phyloP scores from a whole-genome alignment of 2,329 filamentous ascomycete species.

The Neonectria ditissima region DNA sequence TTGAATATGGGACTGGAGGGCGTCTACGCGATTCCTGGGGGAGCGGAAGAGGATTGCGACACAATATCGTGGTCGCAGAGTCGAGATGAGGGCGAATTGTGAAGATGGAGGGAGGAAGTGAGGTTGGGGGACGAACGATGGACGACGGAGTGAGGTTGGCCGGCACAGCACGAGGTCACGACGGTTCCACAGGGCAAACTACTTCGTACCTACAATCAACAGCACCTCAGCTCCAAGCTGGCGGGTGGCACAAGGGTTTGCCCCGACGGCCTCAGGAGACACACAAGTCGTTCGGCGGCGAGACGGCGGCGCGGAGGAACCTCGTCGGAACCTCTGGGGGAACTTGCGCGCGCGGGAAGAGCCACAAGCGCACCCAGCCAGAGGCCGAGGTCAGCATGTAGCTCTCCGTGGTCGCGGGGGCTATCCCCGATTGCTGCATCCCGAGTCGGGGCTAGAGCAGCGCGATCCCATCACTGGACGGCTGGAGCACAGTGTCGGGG shows the following conservation, averaged over 20 bases:
- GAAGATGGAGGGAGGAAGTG: slow-evolving; percentile 33
- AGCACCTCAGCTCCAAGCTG: slow-evolving; percentile 37
- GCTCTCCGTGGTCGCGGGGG: slow-evolving; percentile 27
- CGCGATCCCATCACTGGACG: slow-evolving; percentile 37
- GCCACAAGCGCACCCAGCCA: slow-evolving; percentile 9
- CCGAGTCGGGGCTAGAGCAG: slow-evolving; percentile 33
- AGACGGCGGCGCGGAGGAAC: slow-evolving; percentile 41
- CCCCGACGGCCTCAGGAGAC: slow-evolving; percentile 16
- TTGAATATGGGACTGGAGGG: slow-evolving; percentile 21
- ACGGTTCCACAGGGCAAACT: slow-evolving; percentile 44
- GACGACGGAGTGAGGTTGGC: slow-evolving; percentile 42
- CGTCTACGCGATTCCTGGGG: slow-evolving; percentile 26
- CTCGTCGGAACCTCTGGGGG: slow-evolving; percentile 25
- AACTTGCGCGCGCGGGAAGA: slow-evolving; percentile 26
- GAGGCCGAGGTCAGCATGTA: slow-evolving; percentile 19
- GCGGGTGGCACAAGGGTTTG: slow-evolving; percentile 39
- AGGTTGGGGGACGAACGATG: slow-evolving; percentile 37
- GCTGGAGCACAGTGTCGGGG: slow-evolving; percentile 33
- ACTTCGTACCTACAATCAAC: slow-evolving; percentile 21
- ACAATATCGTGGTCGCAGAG: slow-evolving; percentile 21
- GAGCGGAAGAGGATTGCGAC: slow-evolving; percentile 23
- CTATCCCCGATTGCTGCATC: slow-evolving; percentile 33
- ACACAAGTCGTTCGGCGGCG: slow-evolving; percentile 41
- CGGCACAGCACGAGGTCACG: slow-evolving; percentile 46
- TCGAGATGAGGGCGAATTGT: slow-evolving; percentile 29